phyloP scores from a whole-genome alignment of 805 yeast species.

The Starmerella lactis-condensi region DNA sequence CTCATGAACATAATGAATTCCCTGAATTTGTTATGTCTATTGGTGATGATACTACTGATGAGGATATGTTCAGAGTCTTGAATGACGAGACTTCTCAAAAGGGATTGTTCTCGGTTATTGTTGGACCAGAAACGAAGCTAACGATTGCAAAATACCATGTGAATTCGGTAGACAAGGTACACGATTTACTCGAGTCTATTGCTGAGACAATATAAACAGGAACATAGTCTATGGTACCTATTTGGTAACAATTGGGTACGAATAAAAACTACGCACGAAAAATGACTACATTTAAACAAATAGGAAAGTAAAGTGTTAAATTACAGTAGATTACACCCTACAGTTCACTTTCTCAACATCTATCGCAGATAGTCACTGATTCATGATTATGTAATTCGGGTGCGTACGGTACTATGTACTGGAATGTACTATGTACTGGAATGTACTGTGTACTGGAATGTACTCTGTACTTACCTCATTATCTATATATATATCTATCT shows the following conservation, averaged over 20 bases:
- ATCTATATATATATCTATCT: too few species aligned
- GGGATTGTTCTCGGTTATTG: slow-evolving; percentile 14
- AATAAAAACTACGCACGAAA: too few species aligned
- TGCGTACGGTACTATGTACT: too few species aligned
- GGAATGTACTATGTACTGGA: too few species aligned
- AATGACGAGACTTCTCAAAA: slow-evolving; percentile 37
- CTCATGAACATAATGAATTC: slow-evolving; percentile 21
- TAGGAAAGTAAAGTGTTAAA: not conserved
- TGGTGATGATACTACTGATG: slow-evolving; percentile 95
- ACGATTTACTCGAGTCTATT: slow-evolving; percentile 12
- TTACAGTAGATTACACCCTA: too few species aligned
- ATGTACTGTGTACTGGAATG: too few species aligned
- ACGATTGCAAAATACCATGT: slow-evolving; percentile 23
- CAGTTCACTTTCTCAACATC: too few species aligned
- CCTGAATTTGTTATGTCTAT: slow-evolving; percentile 79
- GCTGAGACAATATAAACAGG: slow-evolving; percentile 1
- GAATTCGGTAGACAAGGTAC: slow-evolving; percentile 13
- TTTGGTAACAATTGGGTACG: not conserved
- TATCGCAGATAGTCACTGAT: too few species aligned
- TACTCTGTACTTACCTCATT: too few species aligned
- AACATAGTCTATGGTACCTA: too few species aligned
- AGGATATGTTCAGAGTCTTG: slow-evolving; percentile 82
- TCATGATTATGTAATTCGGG: too few species aligned
- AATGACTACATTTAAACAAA: slow-evolving; percentile 1
- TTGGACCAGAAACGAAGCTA: slow-evolving; percentile 24